Percentiles rank a stretch among this genome's conserved stretches.
Evolutionary conservation across 2,329 filamentous ascomycete species (phyloP).

Genomic region (Fusarium tuaranense): DNA sequence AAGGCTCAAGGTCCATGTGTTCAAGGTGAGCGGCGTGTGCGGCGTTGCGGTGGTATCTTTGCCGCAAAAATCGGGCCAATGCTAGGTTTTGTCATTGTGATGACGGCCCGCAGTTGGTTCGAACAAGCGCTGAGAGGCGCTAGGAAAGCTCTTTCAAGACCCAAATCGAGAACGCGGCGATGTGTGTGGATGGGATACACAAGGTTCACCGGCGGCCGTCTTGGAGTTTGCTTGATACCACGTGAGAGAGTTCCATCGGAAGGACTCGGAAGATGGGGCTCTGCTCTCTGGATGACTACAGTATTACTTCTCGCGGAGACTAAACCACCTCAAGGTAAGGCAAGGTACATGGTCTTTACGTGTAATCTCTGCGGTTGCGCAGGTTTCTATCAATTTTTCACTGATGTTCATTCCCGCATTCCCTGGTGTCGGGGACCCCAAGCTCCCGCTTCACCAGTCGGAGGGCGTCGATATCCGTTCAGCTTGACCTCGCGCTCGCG

Average conservation of each 20-base stretch:
- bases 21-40: conserved; percentile 35
- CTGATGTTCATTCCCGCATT: background rate
- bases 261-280: conserved; percentile 35
- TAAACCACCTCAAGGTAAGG: background rate
- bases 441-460: conserved; percentile 10
- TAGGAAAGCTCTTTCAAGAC: conserved; percentile 7
- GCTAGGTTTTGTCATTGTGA: conserved; percentile 15
- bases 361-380: background rate
- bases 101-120: conserved; percentile 13
- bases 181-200: background rate
- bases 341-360: background rate
- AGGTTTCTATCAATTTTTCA: background rate
- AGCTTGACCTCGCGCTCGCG: conserved; percentile 8
- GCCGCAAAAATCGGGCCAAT: conserved; percentile 8
- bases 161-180: conserved; percentile 10
- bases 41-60: conserved; percentile 15
- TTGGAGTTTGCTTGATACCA: conserved; percentile 32
- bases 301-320: background rate
- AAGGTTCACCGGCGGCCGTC: conserved; percentile 11
- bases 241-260: conserved; percentile 38
- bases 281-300: background rate
- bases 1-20: conserved; percentile 6
- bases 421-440: conserved; percentile 2
- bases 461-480: conserved; percentile 21
- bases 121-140: conserved; percentile 19